These are phyloP conservation scores for Cetraspora pellucida DNA, from an alignment of 192 early-diverging fungal species.

Conservation along the genomic window DNA sequence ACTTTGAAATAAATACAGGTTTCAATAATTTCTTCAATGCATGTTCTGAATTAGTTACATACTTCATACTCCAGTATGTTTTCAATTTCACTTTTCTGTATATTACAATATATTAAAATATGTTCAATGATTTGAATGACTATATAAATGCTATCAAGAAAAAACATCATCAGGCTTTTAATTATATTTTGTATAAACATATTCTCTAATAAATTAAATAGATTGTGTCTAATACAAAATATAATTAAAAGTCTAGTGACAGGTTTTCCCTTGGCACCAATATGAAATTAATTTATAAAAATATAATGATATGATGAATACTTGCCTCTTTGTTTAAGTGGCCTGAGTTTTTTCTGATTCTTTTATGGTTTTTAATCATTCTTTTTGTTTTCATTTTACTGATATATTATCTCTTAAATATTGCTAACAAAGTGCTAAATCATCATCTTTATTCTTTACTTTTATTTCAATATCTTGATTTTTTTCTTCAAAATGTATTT, in stretches of 20 bases:
- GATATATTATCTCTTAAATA: slow-evolving; percentile 3
- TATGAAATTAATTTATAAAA: too few species aligned
- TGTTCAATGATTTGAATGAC: neutral
- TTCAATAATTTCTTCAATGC: slow-evolving; percentile 66
- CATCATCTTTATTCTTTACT: slow-evolving; percentile 48
- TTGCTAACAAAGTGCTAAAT: slow-evolving; percentile 28
- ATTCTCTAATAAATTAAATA: too few species aligned
- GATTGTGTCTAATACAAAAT: too few species aligned
- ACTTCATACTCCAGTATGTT: slow-evolving; percentile 53
- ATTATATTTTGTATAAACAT: too few species aligned
- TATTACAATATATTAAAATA: slow-evolving; percentile 31
- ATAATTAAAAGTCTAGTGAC: too few species aligned
- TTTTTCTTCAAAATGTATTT: slow-evolving; percentile 52
- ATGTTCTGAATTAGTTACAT: slow-evolving; percentile 55
- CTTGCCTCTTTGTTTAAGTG: neutral
- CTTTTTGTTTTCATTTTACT: slow-evolving; percentile 40
- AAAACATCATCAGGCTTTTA: too few species aligned
- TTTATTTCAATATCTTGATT: slow-evolving; percentile 52
- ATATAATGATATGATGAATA: neutral
- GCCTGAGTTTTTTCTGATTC: slow-evolving; percentile 19
- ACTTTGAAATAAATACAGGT: slow-evolving; percentile 93
- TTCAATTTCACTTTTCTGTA: slow-evolving; percentile 49
- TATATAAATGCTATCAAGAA: too few species aligned
- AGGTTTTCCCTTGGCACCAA: too few species aligned
- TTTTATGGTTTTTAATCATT: slow-evolving; percentile 32